Conservation (phyloP, 202 grass and related monocot species). For the Carex sylvatica region DNA sequence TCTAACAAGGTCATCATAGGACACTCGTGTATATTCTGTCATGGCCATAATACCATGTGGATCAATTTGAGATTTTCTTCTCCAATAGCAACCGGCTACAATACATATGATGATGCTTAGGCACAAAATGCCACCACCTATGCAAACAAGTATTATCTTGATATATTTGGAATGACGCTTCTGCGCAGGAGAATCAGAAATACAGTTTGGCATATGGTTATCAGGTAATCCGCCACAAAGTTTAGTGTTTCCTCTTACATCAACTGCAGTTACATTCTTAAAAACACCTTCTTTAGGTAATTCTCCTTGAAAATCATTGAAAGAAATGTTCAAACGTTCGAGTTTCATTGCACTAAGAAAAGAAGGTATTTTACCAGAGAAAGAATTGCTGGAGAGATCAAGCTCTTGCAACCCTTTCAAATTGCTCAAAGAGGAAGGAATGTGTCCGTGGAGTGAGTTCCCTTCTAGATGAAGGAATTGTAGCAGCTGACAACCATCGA, state of each 20-base stretch:
- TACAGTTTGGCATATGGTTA: conserved; percentile 26
- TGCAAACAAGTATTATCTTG: background rate
- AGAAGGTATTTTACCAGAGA: conserved; percentile 43
- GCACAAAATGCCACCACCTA: conserved; percentile 12
- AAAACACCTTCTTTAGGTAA: conserved; percentile 44
- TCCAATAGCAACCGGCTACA: background rate
- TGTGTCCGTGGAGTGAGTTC: conserved; percentile 38
- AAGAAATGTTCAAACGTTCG: conserved; percentile 37
- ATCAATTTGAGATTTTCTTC: background rate
- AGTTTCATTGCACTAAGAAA: conserved; percentile 26
- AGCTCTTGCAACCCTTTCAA: conserved; percentile 38
- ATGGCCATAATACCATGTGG: background rate
- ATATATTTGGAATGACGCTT: background rate
- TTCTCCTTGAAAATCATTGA: conserved; percentile 45
- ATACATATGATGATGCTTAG: conserved; percentile 12
- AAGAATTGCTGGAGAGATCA: conserved; percentile 53
- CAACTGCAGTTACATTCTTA: conserved; percentile 31
- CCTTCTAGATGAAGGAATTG: conserved; percentile 27
- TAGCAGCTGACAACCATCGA: conserved; percentile 32
- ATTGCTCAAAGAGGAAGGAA: conserved; percentile 37
- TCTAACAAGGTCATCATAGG: conserved; percentile 33
- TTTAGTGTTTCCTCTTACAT: conserved; percentile 31
- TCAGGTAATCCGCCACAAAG: conserved; percentile 40
- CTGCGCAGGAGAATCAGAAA: background rate
- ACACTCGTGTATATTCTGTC: conserved; percentile 5